These are phyloP conservation scores for Coemansia furcata DNA, from an alignment of 192 early-diverging fungal genomes.

Conservation along the genomic window DNA sequence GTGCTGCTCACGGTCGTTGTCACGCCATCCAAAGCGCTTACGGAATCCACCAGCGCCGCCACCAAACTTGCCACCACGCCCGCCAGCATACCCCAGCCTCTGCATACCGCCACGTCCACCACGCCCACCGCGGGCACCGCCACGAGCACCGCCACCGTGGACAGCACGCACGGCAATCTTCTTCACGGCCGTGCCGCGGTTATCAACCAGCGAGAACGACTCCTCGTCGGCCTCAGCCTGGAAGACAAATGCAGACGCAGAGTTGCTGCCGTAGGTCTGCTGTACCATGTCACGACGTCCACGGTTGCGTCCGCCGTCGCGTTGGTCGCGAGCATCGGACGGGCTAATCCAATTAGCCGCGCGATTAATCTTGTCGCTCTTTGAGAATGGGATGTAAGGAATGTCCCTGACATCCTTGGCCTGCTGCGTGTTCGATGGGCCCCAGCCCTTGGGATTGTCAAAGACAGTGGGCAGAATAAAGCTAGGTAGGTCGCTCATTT, in stretches of 20 bases:
- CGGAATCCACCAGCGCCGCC: conserved; percentile 47
- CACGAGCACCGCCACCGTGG: conserved; percentile 27
- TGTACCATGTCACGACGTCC: conserved; percentile 50
- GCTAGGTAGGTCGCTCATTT: conserved; percentile 51
- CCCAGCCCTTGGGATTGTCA: conserved; percentile 89
- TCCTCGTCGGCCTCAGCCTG: conserved; percentile 88
- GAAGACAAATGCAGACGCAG: conserved; percentile 84
- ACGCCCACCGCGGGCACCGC: conserved; percentile 42
- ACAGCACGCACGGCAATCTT: conserved; percentile 28
- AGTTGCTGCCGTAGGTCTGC: conserved; percentile 83
- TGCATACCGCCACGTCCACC: conserved; percentile 21
- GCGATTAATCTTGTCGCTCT: conserved; percentile 91
- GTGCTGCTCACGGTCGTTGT: conserved; percentile 62
- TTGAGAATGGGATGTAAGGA: conserved; percentile 94
- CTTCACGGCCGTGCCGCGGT: conserved; percentile 32
- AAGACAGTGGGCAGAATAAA: conserved; percentile 78
- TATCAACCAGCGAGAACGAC: conserved; percentile 84
- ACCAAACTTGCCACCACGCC: conserved; percentile 43
- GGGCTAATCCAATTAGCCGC: conserved; percentile 91
- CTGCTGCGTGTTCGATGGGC: conserved; percentile 67
- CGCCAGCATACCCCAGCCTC: conserved; percentile 51
- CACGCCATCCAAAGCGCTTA: conserved; percentile 42
- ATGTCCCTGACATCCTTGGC: conserved; percentile 70
- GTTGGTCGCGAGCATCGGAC: conserved; percentile 58
- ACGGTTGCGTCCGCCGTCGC: conserved; percentile 52